Evolutionary conservation across 2,329 filamentous ascomycete species (phyloP), one percentile per base, ranked within the genome.

Genomic region (Colletotrichum brevisporum): DNA sequence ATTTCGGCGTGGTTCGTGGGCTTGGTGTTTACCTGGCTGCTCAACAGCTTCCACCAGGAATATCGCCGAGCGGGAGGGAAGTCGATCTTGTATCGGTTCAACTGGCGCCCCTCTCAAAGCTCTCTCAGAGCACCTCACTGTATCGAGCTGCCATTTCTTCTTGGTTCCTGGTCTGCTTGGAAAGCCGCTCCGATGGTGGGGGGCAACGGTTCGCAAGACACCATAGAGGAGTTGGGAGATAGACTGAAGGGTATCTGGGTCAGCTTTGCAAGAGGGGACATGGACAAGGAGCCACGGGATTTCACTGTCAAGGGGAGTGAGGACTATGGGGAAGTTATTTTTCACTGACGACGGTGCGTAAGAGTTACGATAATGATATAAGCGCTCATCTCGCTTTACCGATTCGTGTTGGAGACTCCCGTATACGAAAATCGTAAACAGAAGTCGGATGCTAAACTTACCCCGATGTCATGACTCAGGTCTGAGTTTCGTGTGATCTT

Each of bases 111-210:
- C 47, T 63, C 31, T 50, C 72, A n/a, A 8, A 55, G 16, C 64
- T 27, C 36, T 69, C 52, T 64, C 41, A n/a, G 56, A n/a, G 59
- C 71, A 1, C 39, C 72, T 39, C 72, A 74, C 55, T 69, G 64
- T 13, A 56, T 73, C 5, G 72, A 74, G 21, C 24, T 74, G 55
- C 70, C 72, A 12, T 67, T 72, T 36, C 26, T 72, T 1, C 62
- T 73, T 15, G 71, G 67, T 9, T 41, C 56, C 18, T 71, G 69
- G 71, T 39, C 50, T 5, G 58, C 69, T 4, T 74, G 72, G 71
- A 73, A 73, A 48, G 31, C 67, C 31, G 72, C 72, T 24, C 72
- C 71, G 5, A 73, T 73, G 71, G 13, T 74, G 13, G 36, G 65
- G 26, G 71, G 66, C 9, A 21, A 41, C 1, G 26, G 58, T 12